Evolutionary conservation across 768 basidiomycete species (phyloP), one percentile per base, ranked within the genome.

Genomic region (Bullera alba): DNA sequence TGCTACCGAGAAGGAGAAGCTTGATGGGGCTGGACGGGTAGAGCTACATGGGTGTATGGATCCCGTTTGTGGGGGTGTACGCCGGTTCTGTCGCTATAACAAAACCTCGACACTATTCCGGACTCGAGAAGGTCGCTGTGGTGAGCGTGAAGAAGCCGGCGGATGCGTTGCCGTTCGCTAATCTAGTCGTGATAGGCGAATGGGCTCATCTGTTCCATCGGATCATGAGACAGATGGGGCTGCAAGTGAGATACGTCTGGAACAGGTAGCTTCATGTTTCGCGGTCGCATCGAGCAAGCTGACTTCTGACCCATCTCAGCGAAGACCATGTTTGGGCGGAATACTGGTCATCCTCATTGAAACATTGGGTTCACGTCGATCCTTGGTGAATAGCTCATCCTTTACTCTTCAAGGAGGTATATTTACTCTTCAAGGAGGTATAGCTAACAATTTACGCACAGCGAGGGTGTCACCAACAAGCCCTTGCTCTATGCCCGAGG

Each of bases 261-360:
- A 71, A 67, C 51, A 61, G 58, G 58, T 67, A 42, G 25, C 60
- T 51, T 43, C 21, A 17, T 34, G 39, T 14, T 17, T n/a, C n/a
- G n/a, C 39, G 4, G 6, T 27, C 26, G 30, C 39, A 2, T 22
- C 10, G 27, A 34, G 29, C 10, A 17, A 29, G 35, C 35, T 0
- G n/a, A 34, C 41, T 34, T 26, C 34, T 51, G 50, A 53, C 39
- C 25, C 15, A 41, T 41, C 6, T 8, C 43, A 64, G 70, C 21
- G 75, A 76, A 57, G 76, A 77, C 56, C 76, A 77, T 49, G 75
- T 77, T 7, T 77, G 75, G 75, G 63, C 63, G 38, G 74, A 75
- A 50, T 72, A 67, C 39, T 72, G 65, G 61, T 70, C 60, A 2
- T 52, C 53, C 1, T 46, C 56, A 5, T 49, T 64, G n/a, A 46